A percentile compares a stretch with the other conserved stretches of the same genome.
Evolutionary conservation across 129 eudicot genomes (phyloP).

Genomic region (carrot (Daucus carota)): DH1_v3.0 NC_030382.2:43287501-43288000

Average conservation of each 20-base stretch:
- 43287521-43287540: background rate
- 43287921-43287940: background rate
- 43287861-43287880: no score
- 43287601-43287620: conserved; percentile 24
- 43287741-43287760: background rate
- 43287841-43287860: no score
- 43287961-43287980: background rate
- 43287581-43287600: conserved; percentile 28
- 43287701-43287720: background rate
- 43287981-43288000: background rate
- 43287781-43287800: no score
- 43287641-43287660: conserved; percentile 7
- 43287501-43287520: background rate
- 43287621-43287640: conserved; percentile 15
- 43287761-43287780: no score
- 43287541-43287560: background rate
- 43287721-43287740: background rate
- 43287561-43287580: conserved; percentile 28
- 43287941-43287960: background rate
- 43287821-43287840: no score
- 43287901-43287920: background rate
- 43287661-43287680: background rate
- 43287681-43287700: background rate
- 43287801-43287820: background rate
- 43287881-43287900: no score